Evolutionary conservation across 2,329 filamentous ascomycete genomes (phyloP).

Genomic region (Emericellopsis atlantica): DNA sequence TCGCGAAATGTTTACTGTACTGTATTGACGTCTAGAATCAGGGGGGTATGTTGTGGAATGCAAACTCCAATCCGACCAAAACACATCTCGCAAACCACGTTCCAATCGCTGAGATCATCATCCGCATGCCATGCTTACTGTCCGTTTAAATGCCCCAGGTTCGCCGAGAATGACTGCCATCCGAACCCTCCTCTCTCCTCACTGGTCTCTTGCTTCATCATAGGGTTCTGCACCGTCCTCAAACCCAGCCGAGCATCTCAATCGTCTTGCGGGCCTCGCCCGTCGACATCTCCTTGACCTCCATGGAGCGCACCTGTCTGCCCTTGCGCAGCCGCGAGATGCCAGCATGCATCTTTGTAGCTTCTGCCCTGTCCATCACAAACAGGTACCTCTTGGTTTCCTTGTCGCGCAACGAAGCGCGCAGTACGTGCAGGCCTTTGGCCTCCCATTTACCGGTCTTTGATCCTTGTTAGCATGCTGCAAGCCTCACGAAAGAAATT

Average conservation of each 20-base stretch:
- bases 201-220: background rate
- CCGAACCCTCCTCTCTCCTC: background rate
- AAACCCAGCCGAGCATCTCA: slow-evolving; percentile 44
- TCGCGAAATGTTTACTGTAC: too few species aligned
- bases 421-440: slow-evolving; percentile 47
- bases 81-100: background rate
- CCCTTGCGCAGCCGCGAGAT: slow-evolving; percentile 48
- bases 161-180: background rate
- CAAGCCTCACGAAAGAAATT: slow-evolving; percentile 44
- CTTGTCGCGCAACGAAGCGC: slow-evolving; percentile 52
- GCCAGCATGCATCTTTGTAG: slow-evolving; percentile 54
- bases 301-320: slow-evolving; percentile 45
- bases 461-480: slow-evolving; percentile 17
- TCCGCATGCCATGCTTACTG: background rate
- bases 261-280: slow-evolving; percentile 41
- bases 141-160: background rate
- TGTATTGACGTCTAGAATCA: too few species aligned
- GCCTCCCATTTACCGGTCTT: slow-evolving; percentile 42
- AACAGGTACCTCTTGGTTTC: slow-evolving; percentile 56
- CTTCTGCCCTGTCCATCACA: slow-evolving; percentile 50
- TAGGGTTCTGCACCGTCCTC: background rate
- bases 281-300: slow-evolving; percentile 41
- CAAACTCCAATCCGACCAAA: too few species aligned
- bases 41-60: too few species aligned
- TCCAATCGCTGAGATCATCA: background rate